Evolutionary conservation across 1,139 yeast genomes (phyloP).

Genomic region (Casaregolazyma lundiana): DNA sequence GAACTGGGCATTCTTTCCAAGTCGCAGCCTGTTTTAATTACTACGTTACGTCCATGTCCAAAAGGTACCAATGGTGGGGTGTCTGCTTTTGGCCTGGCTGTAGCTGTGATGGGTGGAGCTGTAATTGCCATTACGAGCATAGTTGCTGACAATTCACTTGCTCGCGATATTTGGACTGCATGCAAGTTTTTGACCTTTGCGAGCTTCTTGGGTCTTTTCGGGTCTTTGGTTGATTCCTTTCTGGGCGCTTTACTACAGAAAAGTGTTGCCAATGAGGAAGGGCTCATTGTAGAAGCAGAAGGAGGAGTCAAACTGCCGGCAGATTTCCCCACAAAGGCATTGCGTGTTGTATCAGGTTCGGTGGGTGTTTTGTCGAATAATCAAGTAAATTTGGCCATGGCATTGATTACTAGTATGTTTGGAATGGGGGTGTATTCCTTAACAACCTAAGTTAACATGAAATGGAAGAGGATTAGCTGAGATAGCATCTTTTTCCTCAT

Average conservation of each 20-base stretch:
- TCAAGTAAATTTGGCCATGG: constrained; percentile 41
- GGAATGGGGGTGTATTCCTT: constrained; percentile 29
- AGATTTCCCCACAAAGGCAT: not conserved
- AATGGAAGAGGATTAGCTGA: too few relatives aligned
- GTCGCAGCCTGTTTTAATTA: constrained; percentile 38
- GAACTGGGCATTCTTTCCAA: constrained; percentile 45
- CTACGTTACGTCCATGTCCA: constrained; percentile 42
- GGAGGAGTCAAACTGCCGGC: constrained; percentile 36
- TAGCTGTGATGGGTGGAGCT: constrained; percentile 40
- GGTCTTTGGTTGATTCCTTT: constrained; percentile 42
- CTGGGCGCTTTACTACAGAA: constrained; percentile 43
- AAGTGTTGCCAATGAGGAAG: constrained; percentile 35
- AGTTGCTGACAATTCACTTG: constrained; percentile 13
- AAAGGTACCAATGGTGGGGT: constrained; percentile 50
- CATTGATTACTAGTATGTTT: constrained; percentile 29
- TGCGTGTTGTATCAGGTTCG: not conserved
- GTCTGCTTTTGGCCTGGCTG: constrained; percentile 37
- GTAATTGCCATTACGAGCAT: constrained; percentile 35
- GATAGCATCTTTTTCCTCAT: too few relatives aligned
- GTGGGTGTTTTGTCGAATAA: constrained; percentile 37
- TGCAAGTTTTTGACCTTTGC: constrained; percentile 29
- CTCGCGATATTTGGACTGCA: not conserved
- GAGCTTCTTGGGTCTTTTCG: constrained; percentile 37
- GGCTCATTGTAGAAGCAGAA: constrained; percentile 39
- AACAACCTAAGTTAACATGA: too few relatives aligned